These are phyloP conservation scores for Kwoniella newhampshirensis DNA, from an alignment of 768 basidiomycete species.

Conservation along the genomic window DNA sequence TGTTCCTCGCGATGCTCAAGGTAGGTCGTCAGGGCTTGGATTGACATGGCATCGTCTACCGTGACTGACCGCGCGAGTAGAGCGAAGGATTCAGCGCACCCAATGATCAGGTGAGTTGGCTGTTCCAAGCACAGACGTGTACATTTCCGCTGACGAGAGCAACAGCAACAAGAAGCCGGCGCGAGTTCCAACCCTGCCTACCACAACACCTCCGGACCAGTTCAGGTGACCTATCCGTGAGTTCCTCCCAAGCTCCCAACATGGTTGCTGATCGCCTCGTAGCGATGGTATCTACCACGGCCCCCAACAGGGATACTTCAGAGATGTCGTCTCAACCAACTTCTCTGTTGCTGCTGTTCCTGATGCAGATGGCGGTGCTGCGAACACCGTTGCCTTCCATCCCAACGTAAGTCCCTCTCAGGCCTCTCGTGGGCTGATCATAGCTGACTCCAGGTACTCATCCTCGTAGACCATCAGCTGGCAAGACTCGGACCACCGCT, in stretches of 20 bases:
- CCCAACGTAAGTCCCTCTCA: constrained; percentile 55
- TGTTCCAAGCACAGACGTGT: too few relatives aligned
- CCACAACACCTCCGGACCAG: constrained; percentile 61
- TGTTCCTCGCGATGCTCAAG: constrained; percentile 54
- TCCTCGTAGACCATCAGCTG: constrained; percentile 55
- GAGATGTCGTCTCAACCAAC: constrained; percentile 59
- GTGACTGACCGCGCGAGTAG: constrained; percentile 2
- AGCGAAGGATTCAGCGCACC: constrained; percentile 43
- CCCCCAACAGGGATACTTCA: constrained; percentile 60
- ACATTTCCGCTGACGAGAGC: too few relatives aligned
- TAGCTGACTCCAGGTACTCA: background rate
- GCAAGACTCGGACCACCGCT: constrained; percentile 60
- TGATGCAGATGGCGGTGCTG: constrained; percentile 62
- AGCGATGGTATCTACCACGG: constrained; percentile 60
- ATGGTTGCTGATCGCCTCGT: constrained; percentile 1
- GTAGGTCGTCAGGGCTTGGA: constrained; percentile 2
- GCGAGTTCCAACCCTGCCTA: constrained; percentile 56
- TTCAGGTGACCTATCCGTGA: constrained; percentile 58
- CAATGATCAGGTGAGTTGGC: constrained; percentile 13
- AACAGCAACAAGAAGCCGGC: constrained; percentile 42
- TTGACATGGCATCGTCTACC: too few relatives aligned
- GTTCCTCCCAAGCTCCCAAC: constrained; percentile 1
- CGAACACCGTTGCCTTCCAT: constrained; percentile 62
- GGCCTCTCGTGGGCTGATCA: too few relatives aligned
- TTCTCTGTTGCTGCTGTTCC: constrained; percentile 41